These are phyloP conservation scores for Leccinum truebloodii DNA, from an alignment of 768 basidiomycete species.

Conservation along the genomic window DNA sequence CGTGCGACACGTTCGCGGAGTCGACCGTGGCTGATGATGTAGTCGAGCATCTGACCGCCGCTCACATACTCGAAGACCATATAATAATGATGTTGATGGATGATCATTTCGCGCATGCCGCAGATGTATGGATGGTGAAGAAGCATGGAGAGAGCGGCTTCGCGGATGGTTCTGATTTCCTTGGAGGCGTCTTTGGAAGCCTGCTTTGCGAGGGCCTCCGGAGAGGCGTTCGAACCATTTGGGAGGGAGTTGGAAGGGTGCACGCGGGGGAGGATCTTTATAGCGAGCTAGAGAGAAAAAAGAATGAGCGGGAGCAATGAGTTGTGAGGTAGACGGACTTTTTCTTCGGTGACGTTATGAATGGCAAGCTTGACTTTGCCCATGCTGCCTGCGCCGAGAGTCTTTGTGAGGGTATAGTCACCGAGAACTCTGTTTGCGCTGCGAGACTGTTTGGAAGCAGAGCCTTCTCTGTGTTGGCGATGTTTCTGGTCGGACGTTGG, in stretches of 20 bases:
- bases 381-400: constrained; percentile 97
- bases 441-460: constrained; percentile 38
- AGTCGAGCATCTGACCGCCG: constrained; percentile 99
- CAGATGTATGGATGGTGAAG: constrained; percentile 99
- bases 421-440: constrained; percentile 65
- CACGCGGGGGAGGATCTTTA: constrained; percentile 95
- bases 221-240: constrained; percentile 46
- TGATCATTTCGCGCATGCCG: constrained; percentile 98
- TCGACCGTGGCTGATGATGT: constrained; percentile 97
- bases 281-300: constrained; percentile 69
- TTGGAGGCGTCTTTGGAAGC: constrained; percentile 91
- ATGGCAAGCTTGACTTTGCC: constrained; percentile 97
- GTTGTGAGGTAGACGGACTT: constrained; percentile 53
- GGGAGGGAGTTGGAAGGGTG: constrained; percentile 57
- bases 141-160: constrained; percentile 92
- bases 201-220: constrained; percentile 71
- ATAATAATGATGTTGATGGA: constrained; percentile 98
- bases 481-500: constrained; percentile 30
- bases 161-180: constrained; percentile 93
- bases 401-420: constrained; percentile 95
- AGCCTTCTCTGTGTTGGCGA: constrained; percentile 32
- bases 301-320: constrained; percentile 10
- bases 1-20: constrained; percentile 93
- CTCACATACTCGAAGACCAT: constrained; percentile 99
- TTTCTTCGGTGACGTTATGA: constrained; percentile 86